Conservation (phyloP, 169 alveolate species). For the Plasmodium malariae region DNA sequence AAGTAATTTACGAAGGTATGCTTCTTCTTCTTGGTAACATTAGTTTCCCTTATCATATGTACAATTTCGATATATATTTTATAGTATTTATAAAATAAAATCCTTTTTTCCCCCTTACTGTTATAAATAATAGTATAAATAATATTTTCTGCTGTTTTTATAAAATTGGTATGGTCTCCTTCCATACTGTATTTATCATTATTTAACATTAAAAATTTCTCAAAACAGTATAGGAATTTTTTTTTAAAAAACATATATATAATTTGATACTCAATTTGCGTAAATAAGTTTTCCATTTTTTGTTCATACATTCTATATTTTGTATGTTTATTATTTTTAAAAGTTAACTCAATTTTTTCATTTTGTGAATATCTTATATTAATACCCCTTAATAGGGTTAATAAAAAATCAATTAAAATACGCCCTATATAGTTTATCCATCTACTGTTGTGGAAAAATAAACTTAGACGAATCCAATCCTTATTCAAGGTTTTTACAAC, state of each 20-base stretch:
- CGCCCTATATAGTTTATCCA: background rate
- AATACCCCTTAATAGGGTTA: slow-evolving; percentile 22
- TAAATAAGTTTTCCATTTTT: background rate
- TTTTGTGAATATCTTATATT: background rate
- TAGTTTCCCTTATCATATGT: background rate
- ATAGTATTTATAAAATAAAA: slow-evolving; percentile 23
- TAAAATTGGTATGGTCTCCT: background rate
- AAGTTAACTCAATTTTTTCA: background rate
- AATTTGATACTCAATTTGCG: slow-evolving; percentile 16
- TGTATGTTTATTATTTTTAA: slow-evolving; percentile 8
- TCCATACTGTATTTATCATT: background rate
- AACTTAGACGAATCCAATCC: background rate
- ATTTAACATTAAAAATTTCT: slow-evolving; percentile 2
- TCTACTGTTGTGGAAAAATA: background rate
- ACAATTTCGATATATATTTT: background rate
- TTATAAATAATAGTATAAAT: background rate
- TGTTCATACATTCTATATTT: background rate
- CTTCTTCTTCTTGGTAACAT: slow-evolving; percentile 7
- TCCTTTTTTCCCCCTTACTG: background rate
- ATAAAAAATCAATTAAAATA: slow-evolving; percentile 4
- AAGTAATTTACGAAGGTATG: background rate
- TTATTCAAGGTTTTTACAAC: background rate
- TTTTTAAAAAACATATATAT: slow-evolving; percentile 32
- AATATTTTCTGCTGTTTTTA: background rate
- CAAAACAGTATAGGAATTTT: slow-evolving; percentile 16